Percentiles rank a stretch among this genome's conserved stretches.
These are phyloP conservation scores for Lactifluus subvellereus DNA, from an alignment of 768 basidiomycete species.

Conservation along the genomic window DNA sequence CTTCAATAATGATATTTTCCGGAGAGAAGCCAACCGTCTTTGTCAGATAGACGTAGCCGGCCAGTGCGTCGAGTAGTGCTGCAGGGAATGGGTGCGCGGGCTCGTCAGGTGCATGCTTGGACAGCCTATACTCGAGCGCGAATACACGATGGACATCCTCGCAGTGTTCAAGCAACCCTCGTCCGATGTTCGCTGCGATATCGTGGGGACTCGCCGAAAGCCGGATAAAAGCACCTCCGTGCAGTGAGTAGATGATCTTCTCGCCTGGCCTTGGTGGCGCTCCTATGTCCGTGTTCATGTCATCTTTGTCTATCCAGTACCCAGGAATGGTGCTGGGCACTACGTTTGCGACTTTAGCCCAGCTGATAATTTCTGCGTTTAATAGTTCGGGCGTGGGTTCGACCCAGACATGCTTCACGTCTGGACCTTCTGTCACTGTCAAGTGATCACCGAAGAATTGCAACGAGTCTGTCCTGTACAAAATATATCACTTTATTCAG, in stretches of 20 bases:
- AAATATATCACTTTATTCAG: background rate
- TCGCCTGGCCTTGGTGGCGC: conserved; percentile 42
- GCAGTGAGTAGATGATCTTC: conserved; percentile 55
- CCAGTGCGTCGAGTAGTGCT: conserved; percentile 66
- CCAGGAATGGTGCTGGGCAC: conserved; percentile 16
- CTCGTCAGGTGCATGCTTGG: conserved; percentile 38
- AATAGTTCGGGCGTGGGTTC: conserved; percentile 21
- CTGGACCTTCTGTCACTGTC: conserved; percentile 12
- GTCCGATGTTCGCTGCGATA: conserved; percentile 36
- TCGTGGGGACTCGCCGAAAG: conserved; percentile 55
- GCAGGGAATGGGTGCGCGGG: conserved; percentile 62
- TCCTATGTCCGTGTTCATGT: conserved; percentile 22
- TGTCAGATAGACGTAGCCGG: conserved; percentile 69
- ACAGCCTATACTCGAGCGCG: conserved; percentile 68
- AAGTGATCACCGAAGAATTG: conserved; percentile 14
- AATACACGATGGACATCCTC: conserved; percentile 45
- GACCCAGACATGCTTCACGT: conserved; percentile 24
- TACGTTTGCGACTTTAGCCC: conserved; percentile 10
- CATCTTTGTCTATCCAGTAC: conserved; percentile 21
- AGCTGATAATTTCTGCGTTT: conserved; percentile 15
- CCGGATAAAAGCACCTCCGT: conserved; percentile 54
- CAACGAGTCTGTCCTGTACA: conserved; percentile 10
- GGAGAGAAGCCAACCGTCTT: conserved; percentile 51
- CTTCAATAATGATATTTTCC: conserved; percentile 55
- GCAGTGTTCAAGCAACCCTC: conserved; percentile 26